Evolutionary conservation across 2,329 filamentous ascomycete genomes (phyloP).

Genomic region (Ceratocystis smalleyi): DNA sequence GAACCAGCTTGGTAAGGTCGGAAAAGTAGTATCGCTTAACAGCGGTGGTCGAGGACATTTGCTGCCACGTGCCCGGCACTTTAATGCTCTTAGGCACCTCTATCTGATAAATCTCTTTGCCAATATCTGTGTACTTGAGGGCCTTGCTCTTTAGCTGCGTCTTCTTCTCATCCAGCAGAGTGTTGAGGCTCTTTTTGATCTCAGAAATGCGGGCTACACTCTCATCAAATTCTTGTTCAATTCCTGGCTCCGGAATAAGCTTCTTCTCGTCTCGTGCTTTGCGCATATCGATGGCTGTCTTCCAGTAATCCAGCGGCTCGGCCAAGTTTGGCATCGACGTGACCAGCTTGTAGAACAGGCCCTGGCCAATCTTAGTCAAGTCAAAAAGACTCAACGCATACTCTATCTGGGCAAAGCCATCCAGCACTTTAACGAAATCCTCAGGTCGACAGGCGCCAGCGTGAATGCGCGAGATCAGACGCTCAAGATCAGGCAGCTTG

Average conservation of each 20-base stretch:
- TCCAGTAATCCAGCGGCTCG: slow-evolving; percentile 66
- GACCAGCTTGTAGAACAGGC: slow-evolving; percentile 72
- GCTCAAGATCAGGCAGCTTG: slow-evolving; percentile 86
- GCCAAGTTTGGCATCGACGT: slow-evolving; percentile 71
- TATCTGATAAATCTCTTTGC: slow-evolving; percentile 93
- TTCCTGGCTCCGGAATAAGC: slow-evolving; percentile 68
- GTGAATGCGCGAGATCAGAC: slow-evolving; percentile 86
- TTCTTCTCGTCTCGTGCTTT: slow-evolving; percentile 67
- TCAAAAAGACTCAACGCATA: slow-evolving; percentile 74
- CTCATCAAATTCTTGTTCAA: slow-evolving; percentile 82
- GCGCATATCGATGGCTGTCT: slow-evolving; percentile 72
- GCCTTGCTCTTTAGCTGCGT: slow-evolving; percentile 57
- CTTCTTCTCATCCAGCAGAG: slow-evolving; percentile 55
- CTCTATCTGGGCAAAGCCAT: slow-evolving; percentile 95
- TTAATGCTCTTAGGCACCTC: slow-evolving; percentile 76
- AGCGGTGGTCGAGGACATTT: slow-evolving; percentile 85
- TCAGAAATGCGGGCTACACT: slow-evolving; percentile 63
- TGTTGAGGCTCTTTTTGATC: slow-evolving; percentile 57
- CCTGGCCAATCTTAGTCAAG: slow-evolving; percentile 59
- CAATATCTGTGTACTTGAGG: slow-evolving; percentile 66
- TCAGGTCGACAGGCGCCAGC: slow-evolving; percentile 78
- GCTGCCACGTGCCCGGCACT: slow-evolving; percentile 77
- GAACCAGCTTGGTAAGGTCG: slow-evolving; percentile 66
- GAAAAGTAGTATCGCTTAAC: slow-evolving; percentile 91
- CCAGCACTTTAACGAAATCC: slow-evolving; percentile 83